Evolutionary conservation across 192 early-diverging fungal species (phyloP).

Genomic region (Haplosporangium gracile): DNA sequence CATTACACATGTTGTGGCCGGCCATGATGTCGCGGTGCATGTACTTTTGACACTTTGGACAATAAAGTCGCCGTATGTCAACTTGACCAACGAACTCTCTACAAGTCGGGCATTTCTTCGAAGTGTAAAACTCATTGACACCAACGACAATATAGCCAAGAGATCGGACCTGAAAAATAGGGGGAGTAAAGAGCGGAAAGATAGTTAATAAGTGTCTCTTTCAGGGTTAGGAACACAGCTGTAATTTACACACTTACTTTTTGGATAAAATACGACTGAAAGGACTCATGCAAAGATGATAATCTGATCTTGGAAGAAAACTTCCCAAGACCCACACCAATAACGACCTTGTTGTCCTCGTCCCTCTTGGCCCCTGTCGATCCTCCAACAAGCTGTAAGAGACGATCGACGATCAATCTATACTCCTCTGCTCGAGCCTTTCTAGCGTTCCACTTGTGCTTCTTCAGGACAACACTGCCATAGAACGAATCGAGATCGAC

Average conservation of each 20-base stretch:
- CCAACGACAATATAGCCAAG: neutral
- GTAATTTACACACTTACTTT: constrained; percentile 10
- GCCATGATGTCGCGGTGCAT: too few species aligned
- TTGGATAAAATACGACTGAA: constrained; percentile 21
- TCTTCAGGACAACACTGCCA: constrained; percentile 7
- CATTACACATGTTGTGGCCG: too few species aligned
- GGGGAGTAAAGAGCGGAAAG: too few species aligned
- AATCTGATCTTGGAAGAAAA: constrained; percentile 17
- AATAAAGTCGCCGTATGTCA: too few species aligned
- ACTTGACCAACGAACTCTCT: too few species aligned
- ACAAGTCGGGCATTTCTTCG: too few species aligned
- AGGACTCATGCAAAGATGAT: constrained; percentile 23
- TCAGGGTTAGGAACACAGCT: neutral
- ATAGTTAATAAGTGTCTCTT: too few species aligned
- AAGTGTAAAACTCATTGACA: neutral
- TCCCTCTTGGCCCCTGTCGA: constrained; percentile 12
- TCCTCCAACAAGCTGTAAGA: constrained; percentile 18
- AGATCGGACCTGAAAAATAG: neutral
- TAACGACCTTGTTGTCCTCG: constrained; percentile 10
- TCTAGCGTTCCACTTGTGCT: constrained; percentile 9
- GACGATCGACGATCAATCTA: constrained; percentile 8
- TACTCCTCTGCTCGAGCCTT: constrained; percentile 19
- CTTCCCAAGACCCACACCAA: constrained; percentile 16
- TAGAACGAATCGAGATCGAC: constrained; percentile 17
- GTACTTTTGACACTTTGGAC: too few species aligned